Conservation (phyloP, 345 rosid genomes). For the Bruguiera gymnorhiza region DNA sequence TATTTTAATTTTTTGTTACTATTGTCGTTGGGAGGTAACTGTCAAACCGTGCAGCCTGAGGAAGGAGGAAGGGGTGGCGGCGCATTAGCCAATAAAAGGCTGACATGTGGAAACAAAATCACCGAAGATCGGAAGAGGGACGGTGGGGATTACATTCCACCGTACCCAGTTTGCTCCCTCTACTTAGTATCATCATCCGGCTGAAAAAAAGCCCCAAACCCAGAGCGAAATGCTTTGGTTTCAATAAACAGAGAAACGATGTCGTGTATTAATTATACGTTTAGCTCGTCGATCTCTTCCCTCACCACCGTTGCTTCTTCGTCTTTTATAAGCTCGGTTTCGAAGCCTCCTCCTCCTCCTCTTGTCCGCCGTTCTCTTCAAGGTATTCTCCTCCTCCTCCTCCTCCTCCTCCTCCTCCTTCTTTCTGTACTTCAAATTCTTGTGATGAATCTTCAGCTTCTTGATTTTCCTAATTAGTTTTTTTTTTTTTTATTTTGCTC, state of each 20-base stretch:
- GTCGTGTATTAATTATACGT: constrained; percentile 30
- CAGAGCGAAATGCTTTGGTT: background rate
- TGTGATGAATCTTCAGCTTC: too few relatives aligned
- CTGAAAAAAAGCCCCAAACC: background rate
- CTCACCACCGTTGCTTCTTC: constrained; percentile 33
- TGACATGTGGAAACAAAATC: constrained; percentile 15
- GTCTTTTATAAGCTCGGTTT: constrained; percentile 16
- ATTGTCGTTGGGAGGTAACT: too few relatives aligned
- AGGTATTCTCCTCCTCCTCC: constrained; percentile 33
- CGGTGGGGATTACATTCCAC: constrained; percentile 6
- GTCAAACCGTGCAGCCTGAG: too few relatives aligned
- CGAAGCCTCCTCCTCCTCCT: constrained; percentile 31
- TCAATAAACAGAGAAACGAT: constrained; percentile 18
- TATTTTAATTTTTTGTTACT: too few relatives aligned
- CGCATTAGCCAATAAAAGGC: background rate
- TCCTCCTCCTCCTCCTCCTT: background rate
- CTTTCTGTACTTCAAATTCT: background rate
- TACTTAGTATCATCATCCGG: background rate
- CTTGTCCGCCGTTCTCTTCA: constrained; percentile 56
- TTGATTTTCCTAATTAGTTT: too few relatives aligned
- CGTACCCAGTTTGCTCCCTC: background rate
- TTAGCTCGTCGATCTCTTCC: constrained; percentile 39
- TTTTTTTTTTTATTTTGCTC: too few relatives aligned
- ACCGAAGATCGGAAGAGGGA: background rate
- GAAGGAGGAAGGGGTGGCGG: background rate